Conservation (phyloP, 1,139 yeast genomes). For the Yamadazyma triangularis region DNA sequence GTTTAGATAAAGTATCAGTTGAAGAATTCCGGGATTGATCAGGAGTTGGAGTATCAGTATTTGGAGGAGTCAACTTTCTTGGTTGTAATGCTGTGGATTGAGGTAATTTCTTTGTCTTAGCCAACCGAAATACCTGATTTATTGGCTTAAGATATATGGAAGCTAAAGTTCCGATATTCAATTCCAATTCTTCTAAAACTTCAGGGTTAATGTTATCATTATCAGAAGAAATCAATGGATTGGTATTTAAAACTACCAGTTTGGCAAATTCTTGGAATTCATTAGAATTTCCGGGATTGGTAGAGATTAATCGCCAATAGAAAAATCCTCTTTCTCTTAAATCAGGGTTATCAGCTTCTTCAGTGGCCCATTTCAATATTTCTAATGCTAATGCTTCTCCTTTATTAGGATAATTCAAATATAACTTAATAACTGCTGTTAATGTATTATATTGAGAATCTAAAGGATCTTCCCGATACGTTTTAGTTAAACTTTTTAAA, state of each 20-base stretch:
- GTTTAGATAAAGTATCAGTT: slow-evolving; percentile 5
- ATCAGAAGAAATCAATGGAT: slow-evolving; percentile 64
- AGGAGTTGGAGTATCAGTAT: slow-evolving; percentile 4
- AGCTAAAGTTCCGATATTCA: slow-evolving; percentile 77
- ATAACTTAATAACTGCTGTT: slow-evolving; percentile 72
- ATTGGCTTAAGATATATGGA: slow-evolving; percentile 84
- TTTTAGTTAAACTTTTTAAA: slow-evolving; percentile 40
- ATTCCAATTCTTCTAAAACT: slow-evolving; percentile 74
- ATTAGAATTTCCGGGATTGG: slow-evolving; percentile 22
- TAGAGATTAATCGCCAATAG: slow-evolving; percentile 77
- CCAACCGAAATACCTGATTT: slow-evolving; percentile 66
- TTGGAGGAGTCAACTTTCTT: slow-evolving; percentile 11
- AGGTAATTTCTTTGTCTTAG: slow-evolving; percentile 52
- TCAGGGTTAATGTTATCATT: slow-evolving; percentile 68
- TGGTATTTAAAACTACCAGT: slow-evolving; percentile 52
- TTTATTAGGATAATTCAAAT: slow-evolving; percentile 50
- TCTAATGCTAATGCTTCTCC: slow-evolving; percentile 58
- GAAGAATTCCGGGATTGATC: slow-evolving; percentile 8
- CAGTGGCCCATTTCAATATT: slow-evolving; percentile 68
- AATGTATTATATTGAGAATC: slow-evolving; percentile 74
- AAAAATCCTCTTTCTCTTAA: slow-evolving; percentile 79
- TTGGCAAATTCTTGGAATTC: slow-evolving; percentile 43
- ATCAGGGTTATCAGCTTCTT: slow-evolving; percentile 73
- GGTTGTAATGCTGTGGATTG: slow-evolving; percentile 60
- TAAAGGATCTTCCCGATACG: slow-evolving; percentile 56